phyloP scores from a whole-genome alignment of 345 rosid genomes.

The Eucalyptus cloeziana region DNA sequence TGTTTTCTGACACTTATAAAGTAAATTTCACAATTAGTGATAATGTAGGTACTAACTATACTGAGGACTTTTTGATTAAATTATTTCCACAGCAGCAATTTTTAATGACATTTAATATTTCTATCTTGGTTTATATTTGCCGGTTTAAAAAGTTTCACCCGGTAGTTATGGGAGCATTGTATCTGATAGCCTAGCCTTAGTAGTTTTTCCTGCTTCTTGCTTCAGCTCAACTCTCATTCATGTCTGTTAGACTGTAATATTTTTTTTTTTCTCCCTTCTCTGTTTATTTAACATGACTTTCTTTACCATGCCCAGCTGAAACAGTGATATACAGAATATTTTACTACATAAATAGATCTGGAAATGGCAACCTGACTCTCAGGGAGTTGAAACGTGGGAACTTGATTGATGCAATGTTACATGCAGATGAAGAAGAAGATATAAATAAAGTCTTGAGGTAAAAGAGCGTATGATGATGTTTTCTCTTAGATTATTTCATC shows the following conservation, averaged over 20 bases:
- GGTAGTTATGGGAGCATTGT: not conserved
- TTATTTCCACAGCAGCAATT: not conserved
- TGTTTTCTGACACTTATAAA: not conserved
- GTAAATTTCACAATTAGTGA: not conserved
- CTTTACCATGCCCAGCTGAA: conserved; percentile 58
- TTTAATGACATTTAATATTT: not conserved
- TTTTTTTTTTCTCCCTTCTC: not conserved
- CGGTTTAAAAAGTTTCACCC: not conserved
- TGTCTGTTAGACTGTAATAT: not conserved
- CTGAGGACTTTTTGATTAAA: not conserved
- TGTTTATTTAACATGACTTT: not conserved
- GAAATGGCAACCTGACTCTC: conserved; percentile 73
- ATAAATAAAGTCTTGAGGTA: conserved; percentile 87
- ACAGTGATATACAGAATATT: conserved; percentile 96
- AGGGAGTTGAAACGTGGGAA: conserved; percentile 91
- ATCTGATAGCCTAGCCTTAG: not conserved
- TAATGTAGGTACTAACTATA: not conserved
- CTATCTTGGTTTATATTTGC: not conserved
- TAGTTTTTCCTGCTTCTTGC: not conserved
- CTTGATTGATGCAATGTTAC: conserved; percentile 73
- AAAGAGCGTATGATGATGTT: not conserved
- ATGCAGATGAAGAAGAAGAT: conserved; percentile 89
- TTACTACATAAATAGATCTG: conserved; percentile 76
- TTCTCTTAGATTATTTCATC: not conserved
- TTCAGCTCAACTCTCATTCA: not conserved